Evolutionary conservation across 495 filamentous ascomycete genomes (phyloP), one percentile per base, ranked within the genome.

Genomic region (Xylaria flabelliformis): DNA sequence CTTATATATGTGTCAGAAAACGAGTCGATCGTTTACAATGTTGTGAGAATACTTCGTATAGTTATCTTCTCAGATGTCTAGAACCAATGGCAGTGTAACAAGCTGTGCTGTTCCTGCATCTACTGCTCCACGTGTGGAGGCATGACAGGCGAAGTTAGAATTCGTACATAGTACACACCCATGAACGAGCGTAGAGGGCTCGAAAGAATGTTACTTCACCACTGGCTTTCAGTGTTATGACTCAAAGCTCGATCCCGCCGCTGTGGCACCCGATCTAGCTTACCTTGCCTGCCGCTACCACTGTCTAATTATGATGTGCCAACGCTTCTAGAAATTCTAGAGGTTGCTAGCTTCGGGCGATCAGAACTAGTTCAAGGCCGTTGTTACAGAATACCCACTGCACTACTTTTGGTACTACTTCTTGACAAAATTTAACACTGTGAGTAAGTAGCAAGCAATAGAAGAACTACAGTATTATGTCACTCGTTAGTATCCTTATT

Each of bases 101-200:
- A 12, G 69, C 59, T 71, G 48, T 26, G 69, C 59, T 71, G 69
- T 71, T 71, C 69, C 69, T 71, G 69, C 69, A 71, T 71, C 59
- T 36, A 48, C 69, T 50, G 13, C 69, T 71, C 69, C 69, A 71
- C 69, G 69, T 71, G 69, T 71, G 69, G 62, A 64, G 26, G 62
- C 56, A 56, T 71, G 26, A 71, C 59, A 64, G 68, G 69, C 21
- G 53, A 21, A 55, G 34, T 42, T 19, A 42, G 36, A 34, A 17
- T 46, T 65, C 6, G 26, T 65, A 32, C 63, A 34, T 65, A 32
- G 36, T 39, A 39, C 36, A 42, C 39, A 42, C 12, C 10, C 39
- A 42, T 13, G 13, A 42, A 13, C 9, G 39, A 13, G 39, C 63
- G n/a, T 39, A 21, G 29, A 55, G 8, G 21, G 17, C 34, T 42